Evolutionary conservation across 352 stramenopile species (phyloP), one percentile per base, ranked within the genome.

Genomic region (Globisporangium mamillatum): DNA sequence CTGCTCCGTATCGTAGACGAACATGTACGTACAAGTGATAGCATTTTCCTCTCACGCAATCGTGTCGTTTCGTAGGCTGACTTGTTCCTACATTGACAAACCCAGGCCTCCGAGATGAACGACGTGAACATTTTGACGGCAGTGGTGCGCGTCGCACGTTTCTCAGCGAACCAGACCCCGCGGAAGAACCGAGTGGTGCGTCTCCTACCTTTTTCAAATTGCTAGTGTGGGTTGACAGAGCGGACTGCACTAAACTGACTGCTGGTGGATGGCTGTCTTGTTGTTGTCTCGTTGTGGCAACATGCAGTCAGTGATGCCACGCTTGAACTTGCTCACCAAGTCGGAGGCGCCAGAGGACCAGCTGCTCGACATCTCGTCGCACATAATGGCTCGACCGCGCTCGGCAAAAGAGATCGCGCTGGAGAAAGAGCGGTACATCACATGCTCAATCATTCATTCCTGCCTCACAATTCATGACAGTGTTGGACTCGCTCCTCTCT

Each of bases 271-370:
- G 20, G 3, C 52, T 24, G 38, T 36, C 10, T 27, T n/a, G 5
- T 32, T 32, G 29, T 32, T 32, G 29, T 32, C 3, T 32, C 29
- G 36, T 48, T 53, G 20, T 60, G n/a, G 25, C 41, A 50, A 50
- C 18, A 5, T 50, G 18, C 34, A 70, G 68, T 63, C 54, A 36
- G 36, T 50, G 6, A 68, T 46, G 12, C 58, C 69, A 25, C 69
- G 65, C 9, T 25, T 70, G 16, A 67, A 76, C 20, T 64, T 61
- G 36, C 62, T 65, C 2, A 74, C 34, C 36, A 83, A 76, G 63
- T 92, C 84, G 0, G 82, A 92, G 67, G 82, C 82, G 2, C 84
- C 84, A 12, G 84, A 93, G 69, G 84, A 93, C 55, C 70, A 80
- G 14, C 68, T 93, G 27, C 70, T 91, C 66, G 70, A 80, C 24